These are phyloP conservation scores for Aureobasidium sp. DNA, from an alignment of 2,329 filamentous ascomycete species.

Conservation along the genomic window DNA sequence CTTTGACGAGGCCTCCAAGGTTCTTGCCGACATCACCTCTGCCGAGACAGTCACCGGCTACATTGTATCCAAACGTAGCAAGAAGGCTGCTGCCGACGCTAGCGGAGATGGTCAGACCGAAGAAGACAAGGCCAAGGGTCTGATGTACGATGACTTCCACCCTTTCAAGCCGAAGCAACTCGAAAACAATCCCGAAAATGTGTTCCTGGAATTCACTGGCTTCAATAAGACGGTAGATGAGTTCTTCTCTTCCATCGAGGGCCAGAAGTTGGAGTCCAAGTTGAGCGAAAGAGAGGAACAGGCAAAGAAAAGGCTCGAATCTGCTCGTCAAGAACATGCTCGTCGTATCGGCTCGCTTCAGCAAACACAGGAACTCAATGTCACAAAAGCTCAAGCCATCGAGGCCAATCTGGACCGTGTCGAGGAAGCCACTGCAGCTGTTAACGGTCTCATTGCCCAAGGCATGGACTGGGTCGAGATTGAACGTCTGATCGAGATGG, in stretches of 20 bases:
- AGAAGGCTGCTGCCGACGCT: conserved; percentile 23
- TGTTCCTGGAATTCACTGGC: conserved; percentile 68
- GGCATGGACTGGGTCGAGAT: conserved; percentile 98
- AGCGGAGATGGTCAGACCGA: conserved; percentile 31
- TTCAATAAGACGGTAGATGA: conserved; percentile 95
- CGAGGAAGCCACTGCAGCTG: conserved; percentile 84
- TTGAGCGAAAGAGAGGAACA: conserved; percentile 73
- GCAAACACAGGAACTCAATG: conserved; percentile 71
- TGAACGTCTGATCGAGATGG: conserved; percentile 76
- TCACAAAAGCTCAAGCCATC: conserved; percentile 83
- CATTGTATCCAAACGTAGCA: conserved; percentile 59
- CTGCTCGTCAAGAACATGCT: conserved; percentile 74
- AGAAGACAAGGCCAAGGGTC: conserved; percentile 34
- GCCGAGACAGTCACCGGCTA: conserved; percentile 67
- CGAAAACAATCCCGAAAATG: conserved; percentile 55
- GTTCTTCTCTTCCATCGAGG: conserved; percentile 94
- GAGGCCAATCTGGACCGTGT: conserved; percentile 86
- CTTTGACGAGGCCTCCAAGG: conserved; percentile 61
- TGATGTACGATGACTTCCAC: conserved; percentile 92
- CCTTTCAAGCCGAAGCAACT: conserved; percentile 83
- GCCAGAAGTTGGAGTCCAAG: conserved; percentile 80
- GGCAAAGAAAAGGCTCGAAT: conserved; percentile 77
- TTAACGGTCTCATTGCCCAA: conserved; percentile 84
- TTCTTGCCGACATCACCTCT: conserved; percentile 62
- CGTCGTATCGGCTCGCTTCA: conserved; percentile 80